Evolutionary conservation across 768 basidiomycete genomes (phyloP), one percentile per base, ranked within the genome.

Genomic region (Coprinellus micaceus): DNA sequence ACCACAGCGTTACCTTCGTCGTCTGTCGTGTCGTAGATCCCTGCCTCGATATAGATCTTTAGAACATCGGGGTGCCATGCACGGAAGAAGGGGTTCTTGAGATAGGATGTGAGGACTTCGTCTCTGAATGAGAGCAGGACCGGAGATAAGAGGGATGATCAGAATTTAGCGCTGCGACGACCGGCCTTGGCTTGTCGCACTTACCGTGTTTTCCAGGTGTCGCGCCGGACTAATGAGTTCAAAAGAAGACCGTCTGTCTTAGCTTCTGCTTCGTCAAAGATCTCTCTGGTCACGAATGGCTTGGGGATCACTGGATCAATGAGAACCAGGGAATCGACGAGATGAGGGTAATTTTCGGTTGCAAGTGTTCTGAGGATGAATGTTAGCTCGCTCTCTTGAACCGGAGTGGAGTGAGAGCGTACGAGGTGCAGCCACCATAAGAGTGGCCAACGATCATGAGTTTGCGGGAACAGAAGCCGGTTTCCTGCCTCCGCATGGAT

Each of bases 401-500:
- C 45, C 39, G 12, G 12, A n/a, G 25, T 17, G 25, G 26, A 21
- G 30, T 49, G 39, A 21, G 52, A 22, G 76, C 89, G 64, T 65
- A 91, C 85, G 83, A 78, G 2, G 84, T 83, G 64, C 85, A 86
- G 1, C 89, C 94, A 19, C 94, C 91, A 52, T 91, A 85, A 0
- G 92, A 94, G 66, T 97, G 94, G 0, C 92, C 94, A 3, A 93
- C 72, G 4, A 76, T 83, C 21, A 93, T 74, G 2, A 94, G 63
- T n/a, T 69, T 81, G 30, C 87, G 79, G 4, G 71, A 59, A 2
- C 44, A 58, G 63, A 85, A 83, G 0, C 89, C 89, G 19, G 67
- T 61, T 1, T 58, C 57, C 36, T 67, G 64, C 37, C 89, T 81
- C 17, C 62, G 53, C 1, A 70, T 64, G 0, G 81, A 69, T 54